Conservation (phyloP, 2,329 filamentous ascomycete species). For the Aphanocladium album region DNA sequence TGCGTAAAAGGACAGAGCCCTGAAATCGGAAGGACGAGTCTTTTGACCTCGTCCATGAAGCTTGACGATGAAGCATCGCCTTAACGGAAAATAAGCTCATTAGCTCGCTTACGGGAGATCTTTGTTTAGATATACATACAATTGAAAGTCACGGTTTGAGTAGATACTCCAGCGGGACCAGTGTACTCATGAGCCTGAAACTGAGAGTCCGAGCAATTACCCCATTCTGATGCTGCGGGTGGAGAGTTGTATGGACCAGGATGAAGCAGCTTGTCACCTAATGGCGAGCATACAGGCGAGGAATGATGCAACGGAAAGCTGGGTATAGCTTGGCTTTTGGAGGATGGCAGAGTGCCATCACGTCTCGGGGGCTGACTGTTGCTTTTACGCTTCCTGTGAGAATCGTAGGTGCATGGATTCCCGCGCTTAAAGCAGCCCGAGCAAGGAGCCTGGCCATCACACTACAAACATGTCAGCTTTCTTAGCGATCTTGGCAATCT, state of each 20-base stretch:
- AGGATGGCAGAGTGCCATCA: background rate
- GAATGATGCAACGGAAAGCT: background rate
- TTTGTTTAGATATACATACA: background rate
- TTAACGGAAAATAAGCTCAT: conserved; percentile 37
- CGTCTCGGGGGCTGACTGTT: background rate
- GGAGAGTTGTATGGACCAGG: background rate
- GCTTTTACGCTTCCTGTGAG: conserved; percentile 18
- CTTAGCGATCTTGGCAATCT: background rate
- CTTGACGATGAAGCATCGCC: conserved; percentile 60
- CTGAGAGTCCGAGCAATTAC: background rate
- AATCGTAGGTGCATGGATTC: conserved; percentile 38
- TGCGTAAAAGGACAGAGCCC: conserved; percentile 53
- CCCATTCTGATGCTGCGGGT: background rate
- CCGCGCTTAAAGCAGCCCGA: conserved; percentile 52
- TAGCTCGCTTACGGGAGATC: background rate
- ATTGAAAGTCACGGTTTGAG: background rate
- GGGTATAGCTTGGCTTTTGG: background rate
- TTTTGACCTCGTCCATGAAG: conserved; percentile 55
- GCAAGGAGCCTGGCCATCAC: conserved; percentile 54
- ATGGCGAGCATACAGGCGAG: background rate
- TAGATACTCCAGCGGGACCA: background rate
- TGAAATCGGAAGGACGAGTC: conserved; percentile 51
- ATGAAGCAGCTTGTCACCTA: background rate
- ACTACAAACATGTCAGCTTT: conserved; percentile 34
- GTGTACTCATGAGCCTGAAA: background rate